Percentiles rank a stretch among this genome's conserved stretches.
These are phyloP conservation scores for Globisporangium recalcitrans DNA, from an alignment of 352 stramenopile species.

Conservation along the genomic window DNA sequence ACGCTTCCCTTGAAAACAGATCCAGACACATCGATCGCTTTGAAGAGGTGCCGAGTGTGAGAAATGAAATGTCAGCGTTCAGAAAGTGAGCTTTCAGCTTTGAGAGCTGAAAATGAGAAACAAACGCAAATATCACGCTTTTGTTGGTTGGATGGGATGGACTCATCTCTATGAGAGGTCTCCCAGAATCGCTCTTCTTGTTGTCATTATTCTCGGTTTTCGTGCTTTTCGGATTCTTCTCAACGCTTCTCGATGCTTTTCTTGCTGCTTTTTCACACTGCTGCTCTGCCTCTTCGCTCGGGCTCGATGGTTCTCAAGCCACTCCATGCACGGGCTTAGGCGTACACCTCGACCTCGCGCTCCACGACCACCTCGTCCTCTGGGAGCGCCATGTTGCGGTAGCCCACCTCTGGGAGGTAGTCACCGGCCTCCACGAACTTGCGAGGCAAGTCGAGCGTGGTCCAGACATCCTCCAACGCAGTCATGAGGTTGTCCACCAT, in stretches of 20 bases:
- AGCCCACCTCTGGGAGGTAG: conserved; percentile 79
- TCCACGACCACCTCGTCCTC: conserved; percentile 41
- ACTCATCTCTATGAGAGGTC: neutral
- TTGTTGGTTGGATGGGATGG: conserved; percentile 1
- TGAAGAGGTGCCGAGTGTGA: neutral
- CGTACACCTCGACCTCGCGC: conserved; percentile 32
- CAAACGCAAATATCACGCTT: neutral
- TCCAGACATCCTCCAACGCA: conserved; percentile 85
- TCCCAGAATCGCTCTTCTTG: conserved; percentile 5
- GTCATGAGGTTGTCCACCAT: conserved; percentile 86
- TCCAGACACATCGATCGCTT: neutral
- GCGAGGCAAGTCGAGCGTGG: conserved; percentile 71
- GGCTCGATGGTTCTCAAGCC: neutral
- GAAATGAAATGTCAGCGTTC: neutral
- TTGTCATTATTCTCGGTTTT: conserved; percentile 2
- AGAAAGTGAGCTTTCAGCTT: neutral
- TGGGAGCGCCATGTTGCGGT: conserved; percentile 53
- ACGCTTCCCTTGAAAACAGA: neutral
- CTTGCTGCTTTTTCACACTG: neutral
- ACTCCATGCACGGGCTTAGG: conserved; percentile 13
- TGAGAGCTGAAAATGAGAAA: neutral
- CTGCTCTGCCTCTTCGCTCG: neutral
- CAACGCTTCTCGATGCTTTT: conserved; percentile 8
- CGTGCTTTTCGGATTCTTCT: conserved; percentile 5
- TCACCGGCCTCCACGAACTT: conserved; percentile 55